Percentiles rank a stretch among this genome's conserved stretches.
These are phyloP conservation scores for Inonotus hispidus DNA, from an alignment of 1,284 basidiomycete species.

Conservation along the genomic window DNA sequence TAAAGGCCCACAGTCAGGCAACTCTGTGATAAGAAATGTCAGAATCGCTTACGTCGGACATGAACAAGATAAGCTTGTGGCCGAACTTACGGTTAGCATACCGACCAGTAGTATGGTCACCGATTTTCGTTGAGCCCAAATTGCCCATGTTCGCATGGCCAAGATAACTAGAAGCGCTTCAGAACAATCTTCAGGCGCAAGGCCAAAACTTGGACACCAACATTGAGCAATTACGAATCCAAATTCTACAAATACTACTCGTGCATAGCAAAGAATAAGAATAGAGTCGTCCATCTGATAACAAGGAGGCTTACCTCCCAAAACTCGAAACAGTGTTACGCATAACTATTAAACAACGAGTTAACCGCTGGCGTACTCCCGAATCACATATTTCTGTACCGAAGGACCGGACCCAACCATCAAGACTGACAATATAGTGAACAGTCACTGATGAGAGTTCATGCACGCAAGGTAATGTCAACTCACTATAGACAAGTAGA, in stretches of 20 bases:
- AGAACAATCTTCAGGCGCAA: neutral
- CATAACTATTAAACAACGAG: slow-evolving; percentile 4
- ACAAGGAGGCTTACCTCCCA: slow-evolving; percentile 6
- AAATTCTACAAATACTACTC: neutral
- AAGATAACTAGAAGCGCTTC: slow-evolving; percentile 6
- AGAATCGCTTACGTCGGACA: neutral
- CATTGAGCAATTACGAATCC: slow-evolving; percentile 9
- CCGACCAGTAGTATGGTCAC: neutral
- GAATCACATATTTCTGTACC: neutral
- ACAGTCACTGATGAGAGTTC: neutral
- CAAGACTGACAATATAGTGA: neutral
- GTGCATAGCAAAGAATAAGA: neutral
- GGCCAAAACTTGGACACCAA: neutral
- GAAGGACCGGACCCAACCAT: slow-evolving; percentile 5
- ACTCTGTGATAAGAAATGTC: neutral
- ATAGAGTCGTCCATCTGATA: neutral
- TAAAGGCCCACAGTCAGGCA: slow-evolving; percentile 6
- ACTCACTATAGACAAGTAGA: slow-evolving; percentile 10
- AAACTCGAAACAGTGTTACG: slow-evolving; percentile 3
- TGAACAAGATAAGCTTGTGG: too few species aligned
- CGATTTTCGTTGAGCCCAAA: slow-evolving; percentile 9
- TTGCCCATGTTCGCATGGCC: slow-evolving; percentile 16
- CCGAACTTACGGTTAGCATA: neutral
- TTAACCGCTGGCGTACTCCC: neutral
- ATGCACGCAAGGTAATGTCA: neutral